phyloP scores from a whole-genome alignment of 495 filamentous ascomycete species.

The Tuber microsphaerosporum region DNA sequence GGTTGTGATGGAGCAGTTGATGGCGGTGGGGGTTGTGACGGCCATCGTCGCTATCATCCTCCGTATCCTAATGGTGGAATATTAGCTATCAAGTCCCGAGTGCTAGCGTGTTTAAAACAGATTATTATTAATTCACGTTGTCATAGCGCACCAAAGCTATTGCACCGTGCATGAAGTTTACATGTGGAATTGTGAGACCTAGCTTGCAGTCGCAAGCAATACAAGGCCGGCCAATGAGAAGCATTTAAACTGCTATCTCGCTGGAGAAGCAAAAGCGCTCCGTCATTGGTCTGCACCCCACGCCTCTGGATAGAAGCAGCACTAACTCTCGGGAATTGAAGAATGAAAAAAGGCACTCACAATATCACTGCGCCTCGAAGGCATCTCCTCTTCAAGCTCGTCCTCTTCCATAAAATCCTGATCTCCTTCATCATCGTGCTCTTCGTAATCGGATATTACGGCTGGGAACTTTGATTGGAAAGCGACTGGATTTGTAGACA shows the following conservation, averaged over 20 bases:
- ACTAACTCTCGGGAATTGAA: neutral
- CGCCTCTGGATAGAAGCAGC: neutral
- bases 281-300: conserved; percentile 1
- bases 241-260: neutral
- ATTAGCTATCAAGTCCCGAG: neutral
- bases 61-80: neutral
- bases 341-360: conserved; percentile 1
- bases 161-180: neutral
- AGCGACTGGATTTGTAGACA: conserved; percentile 28
- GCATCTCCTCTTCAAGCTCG: conserved; percentile 35
- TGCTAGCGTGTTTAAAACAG: neutral
- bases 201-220: neutral
- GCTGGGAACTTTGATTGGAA: conserved; percentile 34
- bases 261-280: neutral
- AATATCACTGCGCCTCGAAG: conserved; percentile 18
- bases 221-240: neutral
- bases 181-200: neutral
- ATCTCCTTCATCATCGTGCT: conserved; percentile 29
- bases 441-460: conserved; percentile 26
- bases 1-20: conserved; percentile 27
- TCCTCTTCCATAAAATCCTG: conserved; percentile 35
- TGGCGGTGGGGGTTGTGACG: conserved; percentile 1
- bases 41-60: conserved; percentile 3
- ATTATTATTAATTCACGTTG: neutral
- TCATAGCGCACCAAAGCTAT: neutral